Percentiles rank a stretch among this genome's conserved stretches.
Evolutionary conservation across 1,139 yeast genomes (phyloP).

Genomic region (Suhomyces maxii): DNA sequence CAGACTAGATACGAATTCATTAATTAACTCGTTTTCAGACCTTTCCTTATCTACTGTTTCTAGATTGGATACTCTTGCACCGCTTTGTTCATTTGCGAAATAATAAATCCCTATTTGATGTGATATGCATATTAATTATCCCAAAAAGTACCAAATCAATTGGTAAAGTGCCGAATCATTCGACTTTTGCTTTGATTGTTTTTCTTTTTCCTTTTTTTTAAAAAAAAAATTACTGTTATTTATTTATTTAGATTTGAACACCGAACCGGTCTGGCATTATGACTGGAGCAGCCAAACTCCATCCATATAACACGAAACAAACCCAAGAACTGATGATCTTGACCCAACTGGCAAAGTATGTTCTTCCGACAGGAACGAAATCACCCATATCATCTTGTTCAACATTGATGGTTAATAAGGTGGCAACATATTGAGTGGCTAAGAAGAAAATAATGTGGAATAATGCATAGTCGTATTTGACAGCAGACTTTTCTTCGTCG

Average conservation of each 20-base stretch:
- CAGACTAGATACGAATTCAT: no score
- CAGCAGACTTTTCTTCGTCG: conserved; percentile 66
- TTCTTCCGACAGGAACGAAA: conserved; percentile 95
- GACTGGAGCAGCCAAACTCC: conserved; percentile 92
- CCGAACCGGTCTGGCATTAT: conserved; percentile 85
- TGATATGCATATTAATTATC: background rate
- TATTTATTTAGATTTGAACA: conserved; percentile 22
- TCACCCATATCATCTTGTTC: conserved; percentile 82
- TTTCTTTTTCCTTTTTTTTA: background rate
- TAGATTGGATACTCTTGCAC: no score
- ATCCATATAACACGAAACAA: conserved; percentile 79
- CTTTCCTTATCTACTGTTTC: no score
- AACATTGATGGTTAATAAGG: conserved; percentile 87
- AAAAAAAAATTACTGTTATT: background rate
- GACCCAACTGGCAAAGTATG: conserved; percentile 94
- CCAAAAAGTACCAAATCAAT: background rate
- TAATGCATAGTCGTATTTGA: conserved; percentile 82
- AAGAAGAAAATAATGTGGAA: conserved; percentile 90
- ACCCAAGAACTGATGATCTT: conserved; percentile 92
- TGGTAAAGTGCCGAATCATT: background rate
- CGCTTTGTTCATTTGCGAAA: no score
- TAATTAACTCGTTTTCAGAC: no score
- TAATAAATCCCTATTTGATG: background rate
- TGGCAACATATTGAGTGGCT: conserved; percentile 97
- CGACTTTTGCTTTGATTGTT: no score